Percentiles rank a stretch among this genome's conserved stretches.
These are phyloP conservation scores for Psophocarpus tetragonolobus DNA, from an alignment of 306 rosid species.

Conservation along the genomic window DNA sequence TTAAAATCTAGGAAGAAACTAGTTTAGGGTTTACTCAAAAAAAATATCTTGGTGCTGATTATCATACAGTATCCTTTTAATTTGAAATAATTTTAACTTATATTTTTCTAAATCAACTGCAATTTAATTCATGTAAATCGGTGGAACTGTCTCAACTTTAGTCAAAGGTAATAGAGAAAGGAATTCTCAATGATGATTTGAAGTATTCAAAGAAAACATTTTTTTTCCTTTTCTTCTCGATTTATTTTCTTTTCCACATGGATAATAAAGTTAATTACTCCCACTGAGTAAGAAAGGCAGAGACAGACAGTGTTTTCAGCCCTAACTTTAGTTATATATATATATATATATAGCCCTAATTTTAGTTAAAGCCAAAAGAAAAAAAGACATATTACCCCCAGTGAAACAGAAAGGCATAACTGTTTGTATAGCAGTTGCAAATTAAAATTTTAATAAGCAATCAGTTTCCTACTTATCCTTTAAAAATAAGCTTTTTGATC, in stretches of 20 bases:
- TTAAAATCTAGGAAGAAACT: background rate
- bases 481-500: background rate
- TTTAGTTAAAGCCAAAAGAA: background rate
- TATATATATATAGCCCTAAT: background rate
- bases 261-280: background rate
- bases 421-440: background rate
- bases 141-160: background rate
- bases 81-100: background rate
- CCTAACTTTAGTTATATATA: background rate
- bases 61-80: background rate
- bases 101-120: background rate
- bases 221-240: background rate
- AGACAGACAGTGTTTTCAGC: background rate
- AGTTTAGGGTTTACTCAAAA: background rate
- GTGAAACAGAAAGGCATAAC: background rate
- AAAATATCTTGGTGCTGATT: background rate
- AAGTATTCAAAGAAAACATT: background rate
- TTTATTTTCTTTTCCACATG: background rate
- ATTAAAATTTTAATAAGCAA: background rate
- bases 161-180: background rate
- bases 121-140: background rate
- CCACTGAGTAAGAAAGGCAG: background rate
- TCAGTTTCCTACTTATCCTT: background rate
- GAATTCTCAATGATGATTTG: background rate
- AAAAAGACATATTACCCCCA: background rate